Percentiles rank a stretch among this genome's conserved stretches.
phyloP scores from a whole-genome alignment of 176 grass and related monocot species.

The Cymbopogon citratus region DNA sequence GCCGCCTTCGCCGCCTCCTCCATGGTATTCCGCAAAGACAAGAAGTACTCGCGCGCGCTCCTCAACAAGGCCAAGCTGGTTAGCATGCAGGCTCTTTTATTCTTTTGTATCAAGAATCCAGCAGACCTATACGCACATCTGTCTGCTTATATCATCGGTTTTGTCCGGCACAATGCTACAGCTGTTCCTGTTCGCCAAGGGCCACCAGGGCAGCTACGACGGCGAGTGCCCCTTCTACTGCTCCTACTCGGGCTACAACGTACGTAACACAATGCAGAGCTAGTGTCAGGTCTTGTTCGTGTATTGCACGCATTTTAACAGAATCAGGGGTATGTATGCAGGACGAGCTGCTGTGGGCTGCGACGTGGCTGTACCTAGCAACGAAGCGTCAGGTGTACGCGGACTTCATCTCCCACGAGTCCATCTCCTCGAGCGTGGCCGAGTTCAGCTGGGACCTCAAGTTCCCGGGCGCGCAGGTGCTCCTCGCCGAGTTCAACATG shows the following conservation, averaged over 20 bases:
- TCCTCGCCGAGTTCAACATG: conserved; percentile 63
- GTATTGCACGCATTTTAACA: no score
- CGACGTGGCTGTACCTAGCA: conserved; percentile 73
- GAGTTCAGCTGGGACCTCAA: conserved; percentile 99
- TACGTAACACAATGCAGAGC: not conserved
- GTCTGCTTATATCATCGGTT: no score
- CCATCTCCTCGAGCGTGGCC: conserved; percentile 70
- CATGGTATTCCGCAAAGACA: conserved; percentile 57
- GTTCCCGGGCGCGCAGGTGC: conserved; percentile 77
- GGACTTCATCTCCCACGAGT: conserved; percentile 67
- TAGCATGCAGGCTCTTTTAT: not conserved
- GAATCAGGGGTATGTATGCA: not conserved
- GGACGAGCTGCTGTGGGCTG: conserved; percentile 97
- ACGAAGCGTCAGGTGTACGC: conserved; percentile 58
- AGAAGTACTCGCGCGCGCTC: conserved; percentile 53
- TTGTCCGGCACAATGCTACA: no score
- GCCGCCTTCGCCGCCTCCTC: conserved; percentile 78
- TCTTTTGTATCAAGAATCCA: no score
- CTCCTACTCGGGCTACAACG: conserved; percentile 90
- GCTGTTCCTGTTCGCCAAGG: conserved; percentile 72
- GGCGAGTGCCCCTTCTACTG: conserved; percentile 99
- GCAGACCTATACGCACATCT: no score
- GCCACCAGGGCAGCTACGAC: conserved; percentile 70
- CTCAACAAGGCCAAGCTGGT: conserved; percentile 96
- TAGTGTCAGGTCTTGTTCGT: no score